A percentile compares a stretch with the other conserved stretches of the same genome.
phyloP scores from a whole-genome alignment of 495 filamentous ascomycete species.

The Hypoxylon subgilvum region DNA sequence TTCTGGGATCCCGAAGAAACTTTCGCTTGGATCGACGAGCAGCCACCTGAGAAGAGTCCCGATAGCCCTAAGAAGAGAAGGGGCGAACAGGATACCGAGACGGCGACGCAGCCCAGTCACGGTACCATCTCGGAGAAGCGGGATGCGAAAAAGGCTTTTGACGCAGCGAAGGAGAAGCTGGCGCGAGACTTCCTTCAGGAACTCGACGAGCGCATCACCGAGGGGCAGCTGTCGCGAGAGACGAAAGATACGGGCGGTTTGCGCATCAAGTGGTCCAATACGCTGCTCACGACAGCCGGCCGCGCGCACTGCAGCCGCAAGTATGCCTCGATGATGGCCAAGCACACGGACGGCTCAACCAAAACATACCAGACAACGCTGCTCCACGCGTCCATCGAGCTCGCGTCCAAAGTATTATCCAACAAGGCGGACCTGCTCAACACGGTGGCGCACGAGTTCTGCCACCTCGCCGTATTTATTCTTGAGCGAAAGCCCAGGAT shows the following conservation, averaged over 20 bases:
- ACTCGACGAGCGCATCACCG: slow-evolving; percentile 72
- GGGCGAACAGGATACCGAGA: slow-evolving; percentile 7
- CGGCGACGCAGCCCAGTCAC: slow-evolving; percentile 27
- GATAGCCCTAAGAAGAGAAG: slow-evolving; percentile 39
- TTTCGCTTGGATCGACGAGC: slow-evolving; percentile 82
- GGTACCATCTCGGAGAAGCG: slow-evolving; percentile 38
- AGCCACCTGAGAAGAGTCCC: slow-evolving; percentile 69
- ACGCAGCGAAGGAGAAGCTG: slow-evolving; percentile 66
- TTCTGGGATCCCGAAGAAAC: slow-evolving; percentile 81
- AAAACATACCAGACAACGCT: slow-evolving; percentile 38
- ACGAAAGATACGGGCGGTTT: slow-evolving; percentile 75
- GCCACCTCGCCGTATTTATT: slow-evolving; percentile 89
- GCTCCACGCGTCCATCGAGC: slow-evolving; percentile 81
- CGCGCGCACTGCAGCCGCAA: slow-evolving; percentile 81
- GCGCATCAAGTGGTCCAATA: slow-evolving; percentile 81
- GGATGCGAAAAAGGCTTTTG: slow-evolving; percentile 68
- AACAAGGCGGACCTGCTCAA: slow-evolving; percentile 79
- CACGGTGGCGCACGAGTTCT: slow-evolving; percentile 92
- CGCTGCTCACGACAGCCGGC: slow-evolving; percentile 84
- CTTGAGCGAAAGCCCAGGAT: slow-evolving; percentile 68
- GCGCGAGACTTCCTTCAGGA: slow-evolving; percentile 72
- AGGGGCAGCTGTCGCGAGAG: slow-evolving; percentile 64
- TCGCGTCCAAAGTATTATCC: slow-evolving; percentile 84
- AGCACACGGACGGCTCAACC: slow-evolving; percentile 30
- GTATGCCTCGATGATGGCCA: slow-evolving; percentile 35